Evolutionary conservation across 352 stramenopile genomes (phyloP), one percentile per base, ranked within the genome.

Genomic region (Globisporangium polare): DNA sequence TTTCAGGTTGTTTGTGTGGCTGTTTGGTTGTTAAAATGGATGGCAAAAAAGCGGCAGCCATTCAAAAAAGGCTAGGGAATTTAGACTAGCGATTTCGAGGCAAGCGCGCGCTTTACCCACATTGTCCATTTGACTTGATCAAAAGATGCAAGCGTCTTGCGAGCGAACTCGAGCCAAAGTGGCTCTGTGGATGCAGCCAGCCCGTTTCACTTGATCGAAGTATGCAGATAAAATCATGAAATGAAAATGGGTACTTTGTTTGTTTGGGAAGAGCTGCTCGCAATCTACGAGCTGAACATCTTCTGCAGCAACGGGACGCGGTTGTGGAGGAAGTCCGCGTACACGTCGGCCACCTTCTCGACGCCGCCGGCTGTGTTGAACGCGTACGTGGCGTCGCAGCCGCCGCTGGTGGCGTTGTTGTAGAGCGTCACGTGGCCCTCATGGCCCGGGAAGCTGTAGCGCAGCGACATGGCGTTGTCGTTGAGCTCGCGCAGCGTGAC

Each of bases 251-350:
- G 9, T 53, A 53, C 26, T 35, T 22, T 31, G 6, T 18, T 18
- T 5, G 20, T n/a, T n/a, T n/a, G 20, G 5, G 13, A 53, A 31
- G 46, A n/a, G 20, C 4, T 20, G 6, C 6, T 47, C 17, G 4
- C 29, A 33, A 33, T 31, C 12, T 27, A 59, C 20, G 24, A 59
- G 49, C 47, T 58, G 39, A 64, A 64, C 26, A 58, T 56, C 10
- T 51, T 18, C 35, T 64, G 58, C 33, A 64, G 47, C 24, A 27
- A 27, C 18, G 58, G 58, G 22, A 64, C 52, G 47, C 58, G 58
- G 31, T 43, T 46, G 17, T 33, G 50, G 1, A 64, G 20, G 41
- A 64, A 64, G 17, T 64, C 58, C 12, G 43, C 33, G 58, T 64
- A 64, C 33, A 64, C 47, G 18, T n/a, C 47, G 26, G 33, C 27